Conservation (phyloP, 257 asterid genomes). For the Salvia hispanica region DNA sequence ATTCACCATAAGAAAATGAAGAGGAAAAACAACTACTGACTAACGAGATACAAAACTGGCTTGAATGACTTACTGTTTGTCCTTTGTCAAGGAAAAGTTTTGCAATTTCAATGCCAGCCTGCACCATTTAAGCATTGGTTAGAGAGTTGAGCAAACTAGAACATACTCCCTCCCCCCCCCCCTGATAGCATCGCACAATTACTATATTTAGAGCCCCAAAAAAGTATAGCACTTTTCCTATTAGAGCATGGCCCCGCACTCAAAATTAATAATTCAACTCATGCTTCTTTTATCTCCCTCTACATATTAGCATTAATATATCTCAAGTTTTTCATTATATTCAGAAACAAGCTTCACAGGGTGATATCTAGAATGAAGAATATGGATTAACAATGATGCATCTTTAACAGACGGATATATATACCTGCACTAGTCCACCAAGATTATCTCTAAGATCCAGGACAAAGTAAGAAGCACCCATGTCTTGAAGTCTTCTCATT, state of each 20-base stretch:
- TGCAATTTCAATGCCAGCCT: constrained; percentile 98
- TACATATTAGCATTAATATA: neutral
- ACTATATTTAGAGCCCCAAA: too few relatives aligned
- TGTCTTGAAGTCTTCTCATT: constrained; percentile 79
- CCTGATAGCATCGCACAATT: too few relatives aligned
- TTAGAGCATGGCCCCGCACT: too few relatives aligned
- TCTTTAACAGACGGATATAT: constrained; percentile 33
- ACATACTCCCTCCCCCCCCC: neutral
- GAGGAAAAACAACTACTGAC: constrained; percentile 6
- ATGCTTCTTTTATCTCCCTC: constrained; percentile 16
- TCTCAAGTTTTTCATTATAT: neutral
- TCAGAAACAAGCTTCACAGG: neutral
- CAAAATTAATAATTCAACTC: neutral
- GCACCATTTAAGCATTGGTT: constrained; percentile 42
- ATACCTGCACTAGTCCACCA: constrained; percentile 98
- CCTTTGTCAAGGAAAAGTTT: constrained; percentile 89
- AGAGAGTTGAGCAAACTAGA: constrained; percentile 23
- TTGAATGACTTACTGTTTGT: constrained; percentile 64
- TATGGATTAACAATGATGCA: constrained; percentile 12
- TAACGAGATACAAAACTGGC: constrained; percentile 24
- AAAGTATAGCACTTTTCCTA: too few relatives aligned
- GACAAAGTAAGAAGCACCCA: constrained; percentile 87
- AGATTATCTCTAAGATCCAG: constrained; percentile 99
- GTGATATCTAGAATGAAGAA: constrained; percentile 17
- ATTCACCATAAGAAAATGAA: constrained; percentile 10